Percentiles rank a stretch among this genome's conserved stretches.
phyloP scores from a whole-genome alignment of 768 basidiomycete genomes.

The Hericium coralloides region DNA sequence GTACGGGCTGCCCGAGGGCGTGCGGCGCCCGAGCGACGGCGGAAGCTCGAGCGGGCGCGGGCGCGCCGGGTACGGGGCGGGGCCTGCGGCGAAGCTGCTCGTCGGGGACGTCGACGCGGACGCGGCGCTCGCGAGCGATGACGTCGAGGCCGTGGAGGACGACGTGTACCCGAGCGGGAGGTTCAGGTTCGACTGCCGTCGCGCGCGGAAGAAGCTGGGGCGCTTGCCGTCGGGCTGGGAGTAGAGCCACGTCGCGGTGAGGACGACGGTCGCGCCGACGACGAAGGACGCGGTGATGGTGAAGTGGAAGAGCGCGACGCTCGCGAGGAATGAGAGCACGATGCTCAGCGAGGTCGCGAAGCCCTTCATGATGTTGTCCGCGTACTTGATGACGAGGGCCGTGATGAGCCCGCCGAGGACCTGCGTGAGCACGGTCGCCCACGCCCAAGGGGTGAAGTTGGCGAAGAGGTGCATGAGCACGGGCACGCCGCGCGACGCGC shows the following conservation, averaged over 20 bases:
- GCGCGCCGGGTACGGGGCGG: neutral
- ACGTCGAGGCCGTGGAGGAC: neutral
- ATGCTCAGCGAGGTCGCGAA: constrained; percentile 94
- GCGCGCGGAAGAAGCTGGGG: constrained; percentile 9
- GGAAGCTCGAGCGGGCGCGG: constrained; percentile 6
- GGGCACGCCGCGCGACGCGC: constrained; percentile 21
- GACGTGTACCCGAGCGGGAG: neutral
- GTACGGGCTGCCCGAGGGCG: constrained; percentile 10
- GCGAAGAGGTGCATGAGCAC: constrained; percentile 52
- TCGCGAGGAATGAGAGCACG: constrained; percentile 89
- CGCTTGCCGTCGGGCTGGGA: constrained; percentile 47
- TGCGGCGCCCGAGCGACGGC: constrained; percentile 11
- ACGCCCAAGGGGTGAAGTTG: constrained; percentile 88
- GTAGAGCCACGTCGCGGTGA: constrained; percentile 88
- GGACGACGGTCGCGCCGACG: constrained; percentile 74
- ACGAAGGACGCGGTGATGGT: constrained; percentile 80
- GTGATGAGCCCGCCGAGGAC: constrained; percentile 90
- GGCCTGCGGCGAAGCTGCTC: neutral
- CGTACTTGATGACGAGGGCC: constrained; percentile 90
- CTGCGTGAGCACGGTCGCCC: constrained; percentile 83
- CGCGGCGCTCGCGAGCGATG: neutral
- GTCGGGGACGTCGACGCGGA: neutral
- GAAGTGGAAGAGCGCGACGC: constrained; percentile 85
- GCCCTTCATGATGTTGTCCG: constrained; percentile 87
- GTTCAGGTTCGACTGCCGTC: constrained; percentile 9